Evolutionary conservation across 2,329 filamentous ascomycete genomes (phyloP), one percentile per base, ranked within the genome.

Genomic region (Lasiodiplodia hormozganensis): DNA sequence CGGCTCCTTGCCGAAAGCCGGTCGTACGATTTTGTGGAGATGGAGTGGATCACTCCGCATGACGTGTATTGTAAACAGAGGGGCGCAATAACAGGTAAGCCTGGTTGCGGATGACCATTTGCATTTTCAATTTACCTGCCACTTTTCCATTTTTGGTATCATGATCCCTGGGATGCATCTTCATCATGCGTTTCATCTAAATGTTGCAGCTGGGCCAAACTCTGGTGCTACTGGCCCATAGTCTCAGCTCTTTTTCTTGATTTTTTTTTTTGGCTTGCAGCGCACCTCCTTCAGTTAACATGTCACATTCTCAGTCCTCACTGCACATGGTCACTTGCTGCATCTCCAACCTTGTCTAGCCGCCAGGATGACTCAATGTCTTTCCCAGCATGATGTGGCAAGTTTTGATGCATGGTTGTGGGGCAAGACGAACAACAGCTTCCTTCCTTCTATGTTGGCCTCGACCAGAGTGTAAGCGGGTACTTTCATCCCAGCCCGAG

Each of bases 21-120:
- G 60, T 64, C 60, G 60, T 64, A 64, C n/a, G 60, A 52, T 64
- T 21, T 36, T 14, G 23, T 36, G 60, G 36, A 34, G 60, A 64
- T 64, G 28, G 16, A 36, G 60, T 64, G 60, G 60, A 52, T 21
- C 60, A 14, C 28, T 52, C 47, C 47, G 60, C 43, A 52, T 64
- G 60, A 64, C 60, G 60, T 64, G 60, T 64, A 64, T 64, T 47
- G 43, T 47, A 11, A 21, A 38, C 28, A n/a, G 52, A 36, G 21
- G 18, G 21, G 18, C 28, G 16, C 28, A 38, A 12, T 18, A 14
- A 18, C 16, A 64, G 25, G 40, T 51, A 62, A 18, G 40, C 36
- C 21, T 25, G 6, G 28, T 18, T 21, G 14, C 23, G 60, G 60
- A 62, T 36, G 58, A 38, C 18, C 34, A 14, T 21, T 36, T 47